Evolutionary conservation across 2,329 filamentous ascomycete genomes (phyloP), one percentile per base, ranked within the genome.

Genomic region (Cladosporium oxysporum): DNA sequence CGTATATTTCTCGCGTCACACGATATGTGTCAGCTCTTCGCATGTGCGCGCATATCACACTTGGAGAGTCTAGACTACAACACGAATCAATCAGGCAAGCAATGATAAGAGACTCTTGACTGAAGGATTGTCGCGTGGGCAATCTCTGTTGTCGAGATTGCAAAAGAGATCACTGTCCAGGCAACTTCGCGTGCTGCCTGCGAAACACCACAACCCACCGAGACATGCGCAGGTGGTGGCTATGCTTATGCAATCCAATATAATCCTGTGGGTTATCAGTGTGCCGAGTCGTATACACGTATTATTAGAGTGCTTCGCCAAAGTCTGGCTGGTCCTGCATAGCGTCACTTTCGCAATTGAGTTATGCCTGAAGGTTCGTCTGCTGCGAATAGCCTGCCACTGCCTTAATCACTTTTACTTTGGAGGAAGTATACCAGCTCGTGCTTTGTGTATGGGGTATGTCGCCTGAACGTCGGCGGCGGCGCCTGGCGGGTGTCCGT

Each of bases 401-500:
- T 21, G 41, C 41, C n/a, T 47, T 21, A 47, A 47, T 47, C n/a
- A 23, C 18, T 47, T 47, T 47, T 21, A 47, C n/a, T 47, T 47
- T n/a, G n/a, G 41, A 47, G n/a, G n/a, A 8, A 47, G 5, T 21
- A 47, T 47, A 21, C n/a, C n/a, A 47, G 41, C 41, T 47, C 41
- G 41, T 47, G 41, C 41, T 21, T 47, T 47, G 35, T 47, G 41
- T 47, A 47, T 23, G 41, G 41, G 41, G 41, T 47, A 11, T 47
- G 41, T n/a, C 41, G 41, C 41, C n/a, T 47, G n/a, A 47, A n/a
- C 28, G 5, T 55, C 52, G 52, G 52, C n/a, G 52, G 52, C 31
- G 52, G 29, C 52, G 52, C 31, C 28, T 55, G 52, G 11, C 52
- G 52, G 52, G 28, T 29, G 52, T 55, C 52, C 52, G 29, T 55